phyloP scores from a whole-genome alignment of 257 asterid genomes.

The Solanum lycopersicoides region DNA sequence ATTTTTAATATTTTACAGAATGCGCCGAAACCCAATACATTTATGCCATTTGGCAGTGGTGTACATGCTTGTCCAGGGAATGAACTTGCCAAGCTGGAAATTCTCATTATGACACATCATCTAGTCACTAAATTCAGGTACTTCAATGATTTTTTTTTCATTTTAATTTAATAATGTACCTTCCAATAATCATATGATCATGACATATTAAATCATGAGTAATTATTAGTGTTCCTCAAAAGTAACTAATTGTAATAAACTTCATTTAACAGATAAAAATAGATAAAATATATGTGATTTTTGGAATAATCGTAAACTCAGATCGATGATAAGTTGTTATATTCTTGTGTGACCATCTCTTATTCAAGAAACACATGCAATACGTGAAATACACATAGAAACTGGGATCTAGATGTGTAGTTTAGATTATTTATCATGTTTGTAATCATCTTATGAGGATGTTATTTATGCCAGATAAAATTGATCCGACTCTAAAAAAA shows the following conservation, averaged over 20 bases:
- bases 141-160: neutral
- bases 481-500: neutral
- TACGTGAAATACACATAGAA: neutral
- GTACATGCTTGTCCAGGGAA: conserved; percentile 90
- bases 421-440: neutral
- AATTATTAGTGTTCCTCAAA: neutral
- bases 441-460: neutral
- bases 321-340: neutral
- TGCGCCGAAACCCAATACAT: conserved; percentile 58
- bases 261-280: neutral
- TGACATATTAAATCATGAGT: neutral
- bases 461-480: neutral
- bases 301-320: neutral
- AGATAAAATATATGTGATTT: neutral
- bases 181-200: neutral
- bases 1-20: conserved; percentile 16
- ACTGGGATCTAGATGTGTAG: neutral
- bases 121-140: conserved; percentile 65
- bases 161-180: neutral
- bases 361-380: neutral
- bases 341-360: neutral
- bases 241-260: neutral
- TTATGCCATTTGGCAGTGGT: conserved; percentile 90
- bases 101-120: conserved; percentile 69
- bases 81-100: conserved; percentile 81